These are phyloP conservation scores for Clavaria fumosa DNA, from an alignment of 768 basidiomycete species.

Conservation along the genomic window DNA sequence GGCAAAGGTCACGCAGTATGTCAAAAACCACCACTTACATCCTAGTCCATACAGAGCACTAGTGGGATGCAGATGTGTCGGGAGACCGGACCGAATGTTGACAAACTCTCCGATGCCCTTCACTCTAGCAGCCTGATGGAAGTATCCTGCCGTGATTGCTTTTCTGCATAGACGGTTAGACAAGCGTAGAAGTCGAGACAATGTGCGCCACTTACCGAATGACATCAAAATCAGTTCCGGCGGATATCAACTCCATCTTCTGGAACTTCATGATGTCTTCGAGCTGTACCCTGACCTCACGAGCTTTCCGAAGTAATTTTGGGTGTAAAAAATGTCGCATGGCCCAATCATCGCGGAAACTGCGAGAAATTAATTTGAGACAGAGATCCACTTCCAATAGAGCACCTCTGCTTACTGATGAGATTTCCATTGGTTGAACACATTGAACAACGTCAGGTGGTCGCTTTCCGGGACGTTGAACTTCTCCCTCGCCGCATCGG, in stretches of 20 bases:
- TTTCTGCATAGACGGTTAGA: conserved; percentile 36
- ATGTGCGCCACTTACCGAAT: conserved; percentile 32
- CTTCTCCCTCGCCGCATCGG: conserved; percentile 94
- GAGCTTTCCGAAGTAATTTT: conserved; percentile 83
- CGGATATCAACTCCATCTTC: conserved; percentile 86
- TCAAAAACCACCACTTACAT: conserved; percentile 40
- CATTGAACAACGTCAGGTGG: conserved; percentile 87
- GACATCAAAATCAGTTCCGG: conserved; percentile 90
- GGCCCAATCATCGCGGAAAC: conserved; percentile 88
- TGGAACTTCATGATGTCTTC: conserved; percentile 99
- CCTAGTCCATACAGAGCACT: conserved; percentile 93
- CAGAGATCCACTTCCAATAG: too few relatives aligned
- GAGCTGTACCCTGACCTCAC: conserved; percentile 89
- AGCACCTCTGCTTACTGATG: conserved; percentile 74
- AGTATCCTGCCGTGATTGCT: conserved; percentile 95
- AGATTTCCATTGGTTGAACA: conserved; percentile 96
- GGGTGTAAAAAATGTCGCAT: conserved; percentile 95
- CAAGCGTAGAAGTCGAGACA: too few relatives aligned
- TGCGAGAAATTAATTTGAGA: conserved; percentile 22
- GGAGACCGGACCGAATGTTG: conserved; percentile 87
- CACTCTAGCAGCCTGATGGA: conserved; percentile 95
- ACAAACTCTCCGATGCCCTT: conserved; percentile 99
- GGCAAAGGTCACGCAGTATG: conserved; percentile 2
- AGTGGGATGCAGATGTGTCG: conserved; percentile 93
- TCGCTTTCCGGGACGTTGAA: conserved; percentile 98